Base-by-base conservation (phyloP, 768 basidiomycete species). In the Candolleomyces eurysporus region DNA sequence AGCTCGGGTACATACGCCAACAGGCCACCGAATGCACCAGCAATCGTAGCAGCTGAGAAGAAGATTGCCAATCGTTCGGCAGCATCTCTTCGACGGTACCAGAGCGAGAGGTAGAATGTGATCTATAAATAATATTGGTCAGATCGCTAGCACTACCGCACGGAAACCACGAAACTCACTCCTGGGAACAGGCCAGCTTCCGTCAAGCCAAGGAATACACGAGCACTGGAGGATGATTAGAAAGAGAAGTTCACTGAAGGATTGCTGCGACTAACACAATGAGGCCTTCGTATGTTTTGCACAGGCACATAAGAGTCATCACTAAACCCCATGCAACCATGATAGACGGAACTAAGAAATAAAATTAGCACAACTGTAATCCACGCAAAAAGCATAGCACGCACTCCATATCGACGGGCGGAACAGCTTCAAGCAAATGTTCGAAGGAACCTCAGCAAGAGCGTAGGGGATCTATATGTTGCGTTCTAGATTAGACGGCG, bases 11-110 rank as follows among this genome's bases (percentile, higher is more conserved):
- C 65, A 81, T 74, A 36, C 36, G 83, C 83, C 21, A 85, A 74
- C 52, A 84, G 68, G 31, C 83, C 83, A 51, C 83, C 82, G 48
- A 77, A 75, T 10, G 72, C 68, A 75, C 84, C 85, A 13, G 84
- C 80, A 30, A 82, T 67, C 2, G 84, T 85, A 10, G 84, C 84
- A 26, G 84, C 84, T 17, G 81, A 81, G 69, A 86, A 86, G 75
- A 88, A 87, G 46, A 88, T 74, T 5, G 86, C 84, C 56, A 85
- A 78, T 31, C 86, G 80, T 65, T 73, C 72, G 17, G 82, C 84
- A 49, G 84, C 79, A 65, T 88, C 86, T 57, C 74, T 71, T 42
- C 82, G 74, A 21, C 83, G 79, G 67, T 90, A 84, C 86, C 86
- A 88, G 52, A 83, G 68, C 14, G 82, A 84, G 49, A 85, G 64